Percentiles rank a stretch among this genome's conserved stretches.
These are phyloP conservation scores for Terfezia boudieri DNA, from an alignment of 495 filamentous ascomycete species.

Conservation along the genomic window DNA sequence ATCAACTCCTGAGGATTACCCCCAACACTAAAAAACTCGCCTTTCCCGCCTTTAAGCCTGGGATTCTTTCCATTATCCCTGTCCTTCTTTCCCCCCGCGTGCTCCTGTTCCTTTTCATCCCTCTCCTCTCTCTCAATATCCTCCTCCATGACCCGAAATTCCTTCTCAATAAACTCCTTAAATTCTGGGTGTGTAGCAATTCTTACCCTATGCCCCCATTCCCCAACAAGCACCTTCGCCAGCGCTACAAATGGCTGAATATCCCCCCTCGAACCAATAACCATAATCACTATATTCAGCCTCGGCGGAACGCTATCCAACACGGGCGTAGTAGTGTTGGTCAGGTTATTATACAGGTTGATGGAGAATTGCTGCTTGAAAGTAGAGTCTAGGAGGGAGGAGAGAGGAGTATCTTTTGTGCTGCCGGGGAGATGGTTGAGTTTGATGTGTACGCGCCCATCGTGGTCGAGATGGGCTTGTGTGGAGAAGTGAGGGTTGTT, in stretches of 20 bases:
- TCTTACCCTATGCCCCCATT: slow-evolving; percentile 46
- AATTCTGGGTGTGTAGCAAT: slow-evolving; percentile 49
- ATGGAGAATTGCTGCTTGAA: slow-evolving; percentile 22
- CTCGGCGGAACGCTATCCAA: slow-evolving; percentile 20
- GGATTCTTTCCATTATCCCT: slow-evolving; percentile 28
- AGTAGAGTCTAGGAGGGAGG: slow-evolving; percentile 1
- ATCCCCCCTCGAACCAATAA: slow-evolving; percentile 54
- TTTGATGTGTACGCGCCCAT: slow-evolving; percentile 47
- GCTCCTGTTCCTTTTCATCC: neutral
- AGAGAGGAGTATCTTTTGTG: slow-evolving; percentile 11
- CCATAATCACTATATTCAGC: slow-evolving; percentile 58
- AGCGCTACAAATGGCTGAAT: slow-evolving; percentile 57
- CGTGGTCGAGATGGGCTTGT: slow-evolving; percentile 43
- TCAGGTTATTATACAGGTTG: neutral
- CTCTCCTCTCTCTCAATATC: slow-evolving; percentile 32
- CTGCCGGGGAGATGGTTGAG: slow-evolving; percentile 45
- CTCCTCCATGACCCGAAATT: slow-evolving; percentile 9
- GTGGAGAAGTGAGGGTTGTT: slow-evolving; percentile 42
- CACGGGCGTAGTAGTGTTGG: neutral
- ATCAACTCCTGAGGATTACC: slow-evolving; percentile 53
- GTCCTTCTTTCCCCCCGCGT: slow-evolving; percentile 18
- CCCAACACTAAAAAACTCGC: slow-evolving; percentile 49
- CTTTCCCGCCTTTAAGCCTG: neutral
- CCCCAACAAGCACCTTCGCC: slow-evolving; percentile 42
- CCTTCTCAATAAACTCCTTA: slow-evolving; percentile 32